phyloP scores from a whole-genome alignment of 2,329 filamentous ascomycete genomes.

The Calonectria fujianensis region DNA sequence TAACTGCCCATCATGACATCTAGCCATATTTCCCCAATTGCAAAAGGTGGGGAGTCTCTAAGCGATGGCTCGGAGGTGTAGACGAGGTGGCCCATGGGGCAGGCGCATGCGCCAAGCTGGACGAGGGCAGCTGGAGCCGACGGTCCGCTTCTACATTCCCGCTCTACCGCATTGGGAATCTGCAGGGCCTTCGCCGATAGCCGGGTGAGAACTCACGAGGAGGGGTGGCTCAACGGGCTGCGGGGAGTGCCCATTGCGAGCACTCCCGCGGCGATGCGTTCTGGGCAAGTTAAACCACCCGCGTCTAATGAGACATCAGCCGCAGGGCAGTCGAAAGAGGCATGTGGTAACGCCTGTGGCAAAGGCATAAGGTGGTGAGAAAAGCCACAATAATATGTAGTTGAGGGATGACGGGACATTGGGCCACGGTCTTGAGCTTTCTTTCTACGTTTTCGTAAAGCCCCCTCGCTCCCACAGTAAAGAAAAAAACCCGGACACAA shows the following conservation, averaged over 20 bases:
- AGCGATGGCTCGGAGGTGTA: background rate
- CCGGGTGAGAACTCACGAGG: conserved; percentile 13
- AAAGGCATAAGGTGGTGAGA: conserved; percentile 23
- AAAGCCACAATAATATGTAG: conserved; percentile 30
- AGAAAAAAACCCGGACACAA: conserved; percentile 6
- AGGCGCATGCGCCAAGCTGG: conserved; percentile 25
- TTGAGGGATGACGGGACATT: conserved; percentile 28
- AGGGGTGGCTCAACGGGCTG: background rate
- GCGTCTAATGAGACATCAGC: conserved; percentile 12
- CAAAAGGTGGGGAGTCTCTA: conserved; percentile 4
- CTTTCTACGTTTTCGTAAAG: conserved; percentile 18
- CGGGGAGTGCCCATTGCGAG: conserved; percentile 22
- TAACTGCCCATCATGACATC: conserved; percentile 23
- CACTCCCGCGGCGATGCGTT: conserved; percentile 19
- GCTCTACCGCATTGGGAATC: background rate
- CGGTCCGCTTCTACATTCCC: conserved; percentile 30
- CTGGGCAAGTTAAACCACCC: conserved; percentile 30
- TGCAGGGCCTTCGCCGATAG: conserved; percentile 13
- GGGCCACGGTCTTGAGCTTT: conserved; percentile 21
- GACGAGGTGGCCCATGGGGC: background rate
- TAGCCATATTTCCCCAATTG: background rate
- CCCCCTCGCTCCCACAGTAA: background rate
- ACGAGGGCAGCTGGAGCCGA: conserved; percentile 31
- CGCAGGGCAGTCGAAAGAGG: conserved; percentile 35
- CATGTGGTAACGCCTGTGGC: conserved; percentile 37